Evolutionary conservation across 106 monocot genomes (phyloP).

Genomic region (Dendrobium catenatum): DNA sequence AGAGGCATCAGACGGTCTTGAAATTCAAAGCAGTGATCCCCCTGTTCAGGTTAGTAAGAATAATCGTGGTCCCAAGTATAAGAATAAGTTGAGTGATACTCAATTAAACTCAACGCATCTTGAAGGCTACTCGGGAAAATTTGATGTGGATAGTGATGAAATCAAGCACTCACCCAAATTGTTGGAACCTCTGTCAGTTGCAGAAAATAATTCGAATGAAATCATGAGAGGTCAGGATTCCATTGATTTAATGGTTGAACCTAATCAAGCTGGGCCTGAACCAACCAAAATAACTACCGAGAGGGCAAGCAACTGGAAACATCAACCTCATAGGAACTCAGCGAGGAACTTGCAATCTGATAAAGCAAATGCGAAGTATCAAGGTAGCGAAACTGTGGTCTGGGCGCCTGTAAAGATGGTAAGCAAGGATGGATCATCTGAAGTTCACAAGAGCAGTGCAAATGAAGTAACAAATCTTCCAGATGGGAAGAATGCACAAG

Average conservation of each 20-base stretch:
- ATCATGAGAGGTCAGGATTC: conserved; percentile 2
- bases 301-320: conserved; percentile 42
- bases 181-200: conserved; percentile 9
- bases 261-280: not conserved
- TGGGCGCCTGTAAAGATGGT: conserved; percentile 80
- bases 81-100: conserved; percentile 31
- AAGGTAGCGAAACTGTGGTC: conserved; percentile 48
- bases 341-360: conserved; percentile 38
- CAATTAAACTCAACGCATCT: conserved; percentile 3
- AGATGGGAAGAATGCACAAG: conserved; percentile 20
- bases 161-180: conserved; percentile 2
- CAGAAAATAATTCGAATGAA: conserved; percentile 17
- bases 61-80: conserved; percentile 31
- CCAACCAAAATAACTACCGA: conserved; percentile 15
- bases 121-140: conserved; percentile 17
- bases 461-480: conserved; percentile 9
- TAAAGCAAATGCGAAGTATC: conserved; percentile 44
- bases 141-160: conserved; percentile 10
- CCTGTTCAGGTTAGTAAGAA: conserved; percentile 44
- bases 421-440: conserved; percentile 39
- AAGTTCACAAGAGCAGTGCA: conserved; percentile 1
- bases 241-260: not conserved
- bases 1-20: conserved; percentile 1
- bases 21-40: conserved; percentile 11
- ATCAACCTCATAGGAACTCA: conserved; percentile 39